Evolutionary conservation across 1,139 yeast genomes (phyloP).

Genomic region (Pichia sp.): DNA sequence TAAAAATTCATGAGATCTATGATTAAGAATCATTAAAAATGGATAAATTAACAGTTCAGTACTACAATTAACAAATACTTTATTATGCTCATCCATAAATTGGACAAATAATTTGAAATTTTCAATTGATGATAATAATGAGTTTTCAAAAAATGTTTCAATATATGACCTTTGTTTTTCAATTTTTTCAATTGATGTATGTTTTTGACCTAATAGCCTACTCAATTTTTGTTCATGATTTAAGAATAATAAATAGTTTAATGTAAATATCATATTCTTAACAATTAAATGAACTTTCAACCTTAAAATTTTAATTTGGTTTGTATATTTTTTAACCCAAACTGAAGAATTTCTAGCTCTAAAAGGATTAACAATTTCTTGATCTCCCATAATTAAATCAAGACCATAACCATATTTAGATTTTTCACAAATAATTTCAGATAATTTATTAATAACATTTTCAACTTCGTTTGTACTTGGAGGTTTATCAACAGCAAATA

Average conservation of each 20-base stretch:
- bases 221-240: constrained; percentile 38
- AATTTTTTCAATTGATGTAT: constrained; percentile 25
- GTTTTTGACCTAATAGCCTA: constrained; percentile 27
- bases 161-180: constrained; percentile 28
- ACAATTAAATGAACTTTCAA: constrained; percentile 33
- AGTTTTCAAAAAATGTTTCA: constrained; percentile 30
- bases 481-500: constrained; percentile 30
- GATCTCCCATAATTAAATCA: constrained; percentile 22
- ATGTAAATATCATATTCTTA: constrained; percentile 40
- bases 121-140: constrained; percentile 31
- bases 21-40: constrained; percentile 42
- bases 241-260: constrained; percentile 43
- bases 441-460: constrained; percentile 23
- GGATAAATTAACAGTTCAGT: constrained; percentile 41
- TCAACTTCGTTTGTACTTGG: constrained; percentile 34
- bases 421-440: constrained; percentile 32
- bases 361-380: constrained; percentile 16
- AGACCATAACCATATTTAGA: constrained; percentile 26
- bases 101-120: constrained; percentile 31
- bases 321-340: constrained; percentile 22
- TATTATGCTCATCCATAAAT: constrained; percentile 26
- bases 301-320: constrained; percentile 25
- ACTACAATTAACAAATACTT: constrained; percentile 28
- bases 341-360: constrained; percentile 16
- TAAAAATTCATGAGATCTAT: constrained; percentile 45